Conservation (phyloP, 1,284 basidiomycete genomes). For the Sanghuangporus weigelae region DNA sequence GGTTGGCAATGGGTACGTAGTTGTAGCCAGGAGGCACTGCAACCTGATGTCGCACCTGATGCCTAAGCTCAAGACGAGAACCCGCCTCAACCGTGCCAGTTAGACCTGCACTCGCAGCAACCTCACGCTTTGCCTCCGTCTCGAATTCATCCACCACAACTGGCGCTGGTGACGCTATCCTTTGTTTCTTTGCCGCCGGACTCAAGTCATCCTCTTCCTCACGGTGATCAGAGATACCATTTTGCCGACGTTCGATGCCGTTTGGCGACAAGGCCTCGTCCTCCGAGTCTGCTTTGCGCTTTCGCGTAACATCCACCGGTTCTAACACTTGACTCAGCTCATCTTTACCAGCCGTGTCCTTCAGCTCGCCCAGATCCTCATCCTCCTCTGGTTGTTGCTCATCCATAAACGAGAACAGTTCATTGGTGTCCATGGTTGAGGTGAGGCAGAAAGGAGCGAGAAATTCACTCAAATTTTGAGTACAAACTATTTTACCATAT, state of each 20-base stretch:
- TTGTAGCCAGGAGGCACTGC: slow-evolving; percentile 91
- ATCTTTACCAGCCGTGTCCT: slow-evolving; percentile 18
- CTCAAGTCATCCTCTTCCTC: slow-evolving; percentile 14
- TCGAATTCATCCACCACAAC: slow-evolving; percentile 87
- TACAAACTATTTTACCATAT: neutral
- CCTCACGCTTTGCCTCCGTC: slow-evolving; percentile 83
- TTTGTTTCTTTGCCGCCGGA: slow-evolving; percentile 39
- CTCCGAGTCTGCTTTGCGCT: slow-evolving; percentile 17
- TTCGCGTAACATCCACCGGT: slow-evolving; percentile 3
- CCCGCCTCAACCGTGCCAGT: slow-evolving; percentile 64
- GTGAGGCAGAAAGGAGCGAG: too few relatives aligned
- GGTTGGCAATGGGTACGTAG: slow-evolving; percentile 88
- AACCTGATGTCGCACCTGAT: slow-evolving; percentile 90
- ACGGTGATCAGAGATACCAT: slow-evolving; percentile 18
- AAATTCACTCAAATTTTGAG: neutral
- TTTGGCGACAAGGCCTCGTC: slow-evolving; percentile 5
- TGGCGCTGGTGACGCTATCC: slow-evolving; percentile 54
- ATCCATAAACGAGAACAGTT: slow-evolving; percentile 41
- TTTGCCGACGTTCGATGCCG: slow-evolving; percentile 5
- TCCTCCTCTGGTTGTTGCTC: slow-evolving; percentile 25
- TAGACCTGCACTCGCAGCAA: slow-evolving; percentile 79
- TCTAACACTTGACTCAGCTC: slow-evolving; percentile 22
- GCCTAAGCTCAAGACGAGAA: slow-evolving; percentile 66
- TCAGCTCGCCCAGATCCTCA: slow-evolving; percentile 14
- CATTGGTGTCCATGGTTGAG: slow-evolving; percentile 27